A percentile compares a stretch with the other conserved stretches of the same genome.
Conservation (phyloP, 2,329 filamentous ascomycete species). For the Gnomoniopsis sp. region DNA sequence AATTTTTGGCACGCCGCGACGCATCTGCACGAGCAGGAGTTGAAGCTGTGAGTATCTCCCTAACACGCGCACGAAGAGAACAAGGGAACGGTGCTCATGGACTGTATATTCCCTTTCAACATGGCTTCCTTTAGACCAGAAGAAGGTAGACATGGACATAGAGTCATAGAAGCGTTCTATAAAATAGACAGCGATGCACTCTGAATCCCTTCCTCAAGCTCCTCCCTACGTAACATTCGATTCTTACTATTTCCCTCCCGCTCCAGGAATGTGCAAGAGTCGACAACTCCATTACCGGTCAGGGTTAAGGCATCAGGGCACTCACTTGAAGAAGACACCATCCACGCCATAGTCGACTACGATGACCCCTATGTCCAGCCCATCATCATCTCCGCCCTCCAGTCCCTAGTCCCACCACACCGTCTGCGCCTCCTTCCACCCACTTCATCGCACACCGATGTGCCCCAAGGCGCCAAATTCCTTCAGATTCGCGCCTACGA, state of each 20-base stretch:
- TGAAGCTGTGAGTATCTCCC: constrained; percentile 72
- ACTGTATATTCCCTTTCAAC: background rate
- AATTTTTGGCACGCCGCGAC: constrained; percentile 80
- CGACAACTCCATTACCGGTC: constrained; percentile 15
- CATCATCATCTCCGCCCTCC: constrained; percentile 71
- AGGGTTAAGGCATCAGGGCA: constrained; percentile 16
- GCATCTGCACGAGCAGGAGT: constrained; percentile 63
- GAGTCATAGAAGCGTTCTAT: constrained; percentile 19
- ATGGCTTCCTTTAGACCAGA: background rate
- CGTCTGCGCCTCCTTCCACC: constrained; percentile 53
- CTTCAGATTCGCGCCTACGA: constrained; percentile 89
- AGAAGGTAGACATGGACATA: constrained; percentile 3
- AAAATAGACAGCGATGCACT: constrained; percentile 24
- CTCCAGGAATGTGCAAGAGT: constrained; percentile 16
- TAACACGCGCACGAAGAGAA: constrained; percentile 13
- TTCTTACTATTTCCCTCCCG: constrained; percentile 31
- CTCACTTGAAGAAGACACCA: constrained; percentile 29
- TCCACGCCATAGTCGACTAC: constrained; percentile 78
- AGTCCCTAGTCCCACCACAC: constrained; percentile 53
- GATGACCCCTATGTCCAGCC: constrained; percentile 88
- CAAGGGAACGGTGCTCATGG: constrained; percentile 1
- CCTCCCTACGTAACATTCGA: constrained; percentile 23
- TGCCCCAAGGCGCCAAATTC: constrained; percentile 41
- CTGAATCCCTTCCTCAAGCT: constrained; percentile 10
- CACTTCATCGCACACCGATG: constrained; percentile 22